phyloP scores from a whole-genome alignment of 768 basidiomycete genomes.

The Mycena filopes region DNA sequence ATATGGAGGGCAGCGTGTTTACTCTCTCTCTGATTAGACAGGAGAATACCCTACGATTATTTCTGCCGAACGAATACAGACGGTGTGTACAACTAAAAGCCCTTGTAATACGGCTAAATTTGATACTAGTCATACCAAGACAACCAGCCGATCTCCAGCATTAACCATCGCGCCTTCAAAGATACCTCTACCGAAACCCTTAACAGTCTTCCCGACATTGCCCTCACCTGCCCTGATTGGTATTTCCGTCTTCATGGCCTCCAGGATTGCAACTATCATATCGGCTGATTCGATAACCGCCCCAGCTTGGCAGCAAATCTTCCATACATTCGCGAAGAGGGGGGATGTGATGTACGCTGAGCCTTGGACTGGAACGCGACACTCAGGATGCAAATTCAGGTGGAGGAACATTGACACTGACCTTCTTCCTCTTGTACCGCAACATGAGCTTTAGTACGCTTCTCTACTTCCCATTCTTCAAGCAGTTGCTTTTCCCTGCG shows the following conservation, averaged over 20 bases:
- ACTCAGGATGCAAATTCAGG: not conserved
- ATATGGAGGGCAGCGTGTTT: too few species aligned
- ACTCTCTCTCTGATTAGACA: too few species aligned
- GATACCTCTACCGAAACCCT: conserved; percentile 51
- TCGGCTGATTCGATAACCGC: conserved; percentile 53
- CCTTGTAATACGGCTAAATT: too few species aligned
- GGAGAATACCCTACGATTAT: too few species aligned
- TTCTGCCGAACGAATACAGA: too few species aligned
- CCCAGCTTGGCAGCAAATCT: conserved; percentile 56
- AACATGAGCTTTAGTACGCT: conserved; percentile 17
- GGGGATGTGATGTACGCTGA: conserved; percentile 42
- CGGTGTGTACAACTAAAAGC: too few species aligned
- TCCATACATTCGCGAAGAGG: conserved; percentile 61
- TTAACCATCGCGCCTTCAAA: conserved; percentile 56
- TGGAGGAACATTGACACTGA: not conserved
- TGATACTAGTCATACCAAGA: too few species aligned
- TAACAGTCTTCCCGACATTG: conserved; percentile 56
- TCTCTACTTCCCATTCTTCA: conserved; percentile 52
- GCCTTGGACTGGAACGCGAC: conserved; percentile 6
- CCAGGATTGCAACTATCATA: conserved; percentile 60
- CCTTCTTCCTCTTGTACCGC: not conserved
- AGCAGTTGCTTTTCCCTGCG: conserved; percentile 56
- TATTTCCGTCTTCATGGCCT: conserved; percentile 77
- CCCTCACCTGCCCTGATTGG: conserved; percentile 56
- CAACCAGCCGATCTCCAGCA: conserved; percentile 57